A percentile compares a stretch with the other conserved stretches of the same genome.
Conservation (phyloP, 1,284 basidiomycete genomes). For the Taiwanofungus camphoratus region DNA sequence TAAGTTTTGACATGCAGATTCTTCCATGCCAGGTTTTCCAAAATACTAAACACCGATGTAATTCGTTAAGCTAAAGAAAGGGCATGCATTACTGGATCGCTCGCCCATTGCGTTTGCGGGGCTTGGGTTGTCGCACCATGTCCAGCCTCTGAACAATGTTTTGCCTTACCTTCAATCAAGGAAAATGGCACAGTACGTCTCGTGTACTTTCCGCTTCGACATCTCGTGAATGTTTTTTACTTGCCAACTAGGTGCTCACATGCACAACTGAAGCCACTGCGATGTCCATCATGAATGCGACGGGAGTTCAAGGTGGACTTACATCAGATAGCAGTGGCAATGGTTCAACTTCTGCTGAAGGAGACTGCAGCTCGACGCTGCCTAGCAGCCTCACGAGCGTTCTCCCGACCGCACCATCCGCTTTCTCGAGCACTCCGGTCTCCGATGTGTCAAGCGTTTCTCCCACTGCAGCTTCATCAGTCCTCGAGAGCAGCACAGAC, state of each 20-base stretch:
- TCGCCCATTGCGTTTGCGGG: constrained; percentile 37
- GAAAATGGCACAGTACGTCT: constrained; percentile 39
- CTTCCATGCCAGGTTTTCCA: no score
- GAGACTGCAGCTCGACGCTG: no score
- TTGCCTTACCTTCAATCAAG: constrained; percentile 39
- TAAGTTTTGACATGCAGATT: no score
- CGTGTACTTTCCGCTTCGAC: neutral
- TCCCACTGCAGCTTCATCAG: neutral
- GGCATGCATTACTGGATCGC: constrained; percentile 37
- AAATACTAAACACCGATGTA: no score
- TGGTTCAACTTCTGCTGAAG: neutral
- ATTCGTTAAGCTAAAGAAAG: constrained; percentile 38
- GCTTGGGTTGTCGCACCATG: constrained; percentile 37
- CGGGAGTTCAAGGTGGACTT: constrained; percentile 29
- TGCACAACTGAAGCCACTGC: constrained; percentile 44
- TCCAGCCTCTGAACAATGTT: constrained; percentile 34
- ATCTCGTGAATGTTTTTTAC: no score
- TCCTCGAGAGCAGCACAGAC: neutral
- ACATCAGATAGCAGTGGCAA: neutral
- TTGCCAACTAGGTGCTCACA: constrained; percentile 36
- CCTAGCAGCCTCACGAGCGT: no score
- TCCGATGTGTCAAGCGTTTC: neutral
- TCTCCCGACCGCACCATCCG: no score
- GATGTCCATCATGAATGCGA: constrained; percentile 34
- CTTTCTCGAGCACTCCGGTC: neutral